Evolutionary conservation across 1,284 basidiomycete species (phyloP).

Genomic region (Ustilago bromivora): DNA sequence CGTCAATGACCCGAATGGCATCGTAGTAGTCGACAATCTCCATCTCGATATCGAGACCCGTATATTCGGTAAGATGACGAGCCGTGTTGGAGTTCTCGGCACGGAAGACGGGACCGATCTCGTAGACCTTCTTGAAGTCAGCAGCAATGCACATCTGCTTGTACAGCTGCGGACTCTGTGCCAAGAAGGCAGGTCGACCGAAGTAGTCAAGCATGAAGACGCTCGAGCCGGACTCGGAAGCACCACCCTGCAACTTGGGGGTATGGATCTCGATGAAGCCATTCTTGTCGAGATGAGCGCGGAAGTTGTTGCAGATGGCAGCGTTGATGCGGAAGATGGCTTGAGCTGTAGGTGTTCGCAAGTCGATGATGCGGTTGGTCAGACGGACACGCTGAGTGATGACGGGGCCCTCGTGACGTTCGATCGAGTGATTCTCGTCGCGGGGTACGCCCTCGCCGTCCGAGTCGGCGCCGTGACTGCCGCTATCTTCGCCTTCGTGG

Average conservation of each 20-base stretch:
- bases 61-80: constrained; percentile 67
- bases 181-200: constrained; percentile 64
- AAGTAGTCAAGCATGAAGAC: constrained; percentile 68
- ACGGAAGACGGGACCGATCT: constrained; percentile 67
- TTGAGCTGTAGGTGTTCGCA: constrained; percentile 63
- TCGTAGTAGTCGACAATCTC: constrained; percentile 66
- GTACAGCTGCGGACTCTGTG: constrained; percentile 65
- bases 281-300: constrained; percentile 55
- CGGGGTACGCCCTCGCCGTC: constrained; percentile 25
- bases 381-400: constrained; percentile 62
- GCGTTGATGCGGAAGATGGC: constrained; percentile 66
- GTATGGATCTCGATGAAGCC: constrained; percentile 66
- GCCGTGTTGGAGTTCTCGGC: constrained; percentile 68
- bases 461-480: constrained; percentile 22
- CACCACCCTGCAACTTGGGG: constrained; percentile 66
- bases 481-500: constrained; percentile 27
- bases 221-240: constrained; percentile 63
- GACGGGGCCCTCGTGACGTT: constrained; percentile 39
- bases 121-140: constrained; percentile 65
- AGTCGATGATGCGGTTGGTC: constrained; percentile 63
- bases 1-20: constrained; percentile 62
- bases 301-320: constrained; percentile 60
- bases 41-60: constrained; percentile 67
- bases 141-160: constrained; percentile 68
- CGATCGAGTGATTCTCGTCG: constrained; percentile 43